Evolutionary conservation across 148 eudicot genomes (phyloP).

Genomic region (Simmondsia chinensis): DNA sequence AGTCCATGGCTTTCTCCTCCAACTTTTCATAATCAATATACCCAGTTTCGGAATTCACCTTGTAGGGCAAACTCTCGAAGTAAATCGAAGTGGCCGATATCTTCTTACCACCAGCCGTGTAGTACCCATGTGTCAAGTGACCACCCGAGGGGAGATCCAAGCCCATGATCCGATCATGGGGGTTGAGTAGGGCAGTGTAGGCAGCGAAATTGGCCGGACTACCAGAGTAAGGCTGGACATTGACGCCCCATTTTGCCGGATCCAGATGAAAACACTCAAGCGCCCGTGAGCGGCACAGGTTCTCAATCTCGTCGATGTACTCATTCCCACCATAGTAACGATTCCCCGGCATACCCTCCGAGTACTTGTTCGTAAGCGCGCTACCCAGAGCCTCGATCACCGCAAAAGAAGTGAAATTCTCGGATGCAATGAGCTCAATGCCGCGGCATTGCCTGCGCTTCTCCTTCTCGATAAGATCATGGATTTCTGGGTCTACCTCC

Average conservation of each 20-base stretch:
- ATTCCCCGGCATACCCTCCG: conserved; percentile 89
- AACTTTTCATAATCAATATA: conserved; percentile 82
- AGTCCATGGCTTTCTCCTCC: conserved; percentile 91
- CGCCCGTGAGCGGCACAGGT: conserved; percentile 60
- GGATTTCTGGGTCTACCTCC: conserved; percentile 69
- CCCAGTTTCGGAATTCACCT: conserved; percentile 68
- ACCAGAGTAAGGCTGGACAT: conserved; percentile 78
- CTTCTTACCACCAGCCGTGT: conserved; percentile 81
- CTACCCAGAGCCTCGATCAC: conserved; percentile 81
- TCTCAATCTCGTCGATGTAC: conserved; percentile 68
- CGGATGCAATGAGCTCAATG: conserved; percentile 89
- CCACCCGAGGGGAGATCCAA: conserved; percentile 87
- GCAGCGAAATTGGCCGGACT: conserved; percentile 84
- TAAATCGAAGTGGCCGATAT: conserved; percentile 87
- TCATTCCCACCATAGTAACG: conserved; percentile 87
- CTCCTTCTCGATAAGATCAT: conserved; percentile 81
- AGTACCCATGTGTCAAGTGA: conserved; percentile 86
- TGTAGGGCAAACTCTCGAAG: conserved; percentile 95
- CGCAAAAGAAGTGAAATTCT: conserved; percentile 91
- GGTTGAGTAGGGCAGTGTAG: conserved; percentile 74
- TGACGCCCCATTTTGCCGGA: conserved; percentile 76
- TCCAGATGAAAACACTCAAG: conserved; percentile 49
- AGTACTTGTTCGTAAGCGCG: conserved; percentile 86
- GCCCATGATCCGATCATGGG: conserved; percentile 86
- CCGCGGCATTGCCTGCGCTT: conserved; percentile 74